Evolutionary conservation across 495 filamentous ascomycete genomes (phyloP), one percentile per base, ranked within the genome.

Genomic region (Tuber microsphaerosporum): DNA sequence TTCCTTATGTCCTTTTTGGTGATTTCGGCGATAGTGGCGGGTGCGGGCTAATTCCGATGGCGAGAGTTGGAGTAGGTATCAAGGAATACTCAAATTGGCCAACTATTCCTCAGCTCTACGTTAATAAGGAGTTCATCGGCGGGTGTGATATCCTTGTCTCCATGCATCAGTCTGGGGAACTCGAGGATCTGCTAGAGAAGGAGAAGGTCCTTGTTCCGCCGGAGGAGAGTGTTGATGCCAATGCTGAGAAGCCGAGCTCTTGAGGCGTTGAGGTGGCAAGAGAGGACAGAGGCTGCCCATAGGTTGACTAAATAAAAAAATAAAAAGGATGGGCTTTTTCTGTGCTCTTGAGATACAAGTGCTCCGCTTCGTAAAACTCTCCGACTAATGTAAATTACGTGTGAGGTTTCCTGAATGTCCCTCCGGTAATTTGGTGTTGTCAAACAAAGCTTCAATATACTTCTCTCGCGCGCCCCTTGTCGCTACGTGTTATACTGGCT

Each of bases 1-100:
- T 26, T n/a, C 20, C 69, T 42, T 5, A 46, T 46, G 45, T 16
- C 43, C 42, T 41, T 41, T 34, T 51, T 45, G 1, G 5, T 12
- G 14, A n/a, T 37, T 68, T 41, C 12, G 51, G 26, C n/a, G 19
- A 41, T 68, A 39, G 14, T 44, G 41, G 42, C 7, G 43, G 42
- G 44, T 73, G 43, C 56, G 26, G 46, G 43, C 56, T 71, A 37
- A 71, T 69, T 46, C 26, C 70, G 51, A 44, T 76, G 65, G 73
- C 74, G 34, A 73, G 74, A 8, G 74, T 61, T 73, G 69, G 69
- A 74, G 51, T 74, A 97, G 94, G 96, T 65, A 94, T 99, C 84
- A 99, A 99, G 84, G 94, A 99, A 83, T 99, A 93, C 87, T 97
- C 93, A 7, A 94, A 97, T 82, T 99, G 95, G 95, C 95, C 95